Conservation (phyloP, 768 basidiomycete genomes). For the Tricholomella constricta region DNA sequence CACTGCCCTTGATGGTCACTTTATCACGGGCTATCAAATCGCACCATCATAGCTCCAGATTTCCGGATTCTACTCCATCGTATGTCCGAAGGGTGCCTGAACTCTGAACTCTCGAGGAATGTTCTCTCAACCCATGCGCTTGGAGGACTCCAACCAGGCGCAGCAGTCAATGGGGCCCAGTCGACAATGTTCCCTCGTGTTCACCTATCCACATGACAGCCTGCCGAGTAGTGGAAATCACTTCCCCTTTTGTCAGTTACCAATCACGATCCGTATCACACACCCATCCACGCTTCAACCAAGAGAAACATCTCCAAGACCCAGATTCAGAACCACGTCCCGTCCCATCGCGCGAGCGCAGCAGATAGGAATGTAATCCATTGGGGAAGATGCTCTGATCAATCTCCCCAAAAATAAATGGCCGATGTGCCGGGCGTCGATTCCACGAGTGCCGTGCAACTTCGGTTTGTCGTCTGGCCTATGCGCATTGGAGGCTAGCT, state of each 20-base stretch:
- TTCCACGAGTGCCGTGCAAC: too few relatives aligned
- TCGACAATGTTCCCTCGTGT: too few relatives aligned
- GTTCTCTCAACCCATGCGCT: neutral
- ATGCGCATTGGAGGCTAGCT: too few relatives aligned
- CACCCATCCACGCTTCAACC: neutral
- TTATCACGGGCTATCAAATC: neutral
- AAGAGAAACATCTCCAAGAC: neutral
- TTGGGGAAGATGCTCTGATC: neutral
- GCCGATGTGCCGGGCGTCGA: too few relatives aligned
- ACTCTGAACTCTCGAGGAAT: neutral
- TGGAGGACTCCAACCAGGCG: neutral
- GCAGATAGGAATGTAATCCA: neutral
- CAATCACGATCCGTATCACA: neutral
- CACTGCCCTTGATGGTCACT: slow-evolving; percentile 4
- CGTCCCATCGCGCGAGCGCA: neutral
- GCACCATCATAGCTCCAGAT: slow-evolving; percentile 1
- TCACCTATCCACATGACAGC: neutral
- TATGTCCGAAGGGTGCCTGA: slow-evolving; percentile 1
- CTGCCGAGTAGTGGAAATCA: neutral
- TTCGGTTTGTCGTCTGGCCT: too few relatives aligned
- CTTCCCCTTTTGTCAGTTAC: neutral
- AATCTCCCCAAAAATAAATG: too few relatives aligned
- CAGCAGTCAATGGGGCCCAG: neutral
- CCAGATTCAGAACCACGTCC: neutral
- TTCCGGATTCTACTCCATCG: neutral